Percentiles rank a stretch among this genome's conserved stretches.
Conservation (phyloP, 2,329 filamentous ascomycete genomes). For the Graphilbum ipis-grandicollis region DNA sequence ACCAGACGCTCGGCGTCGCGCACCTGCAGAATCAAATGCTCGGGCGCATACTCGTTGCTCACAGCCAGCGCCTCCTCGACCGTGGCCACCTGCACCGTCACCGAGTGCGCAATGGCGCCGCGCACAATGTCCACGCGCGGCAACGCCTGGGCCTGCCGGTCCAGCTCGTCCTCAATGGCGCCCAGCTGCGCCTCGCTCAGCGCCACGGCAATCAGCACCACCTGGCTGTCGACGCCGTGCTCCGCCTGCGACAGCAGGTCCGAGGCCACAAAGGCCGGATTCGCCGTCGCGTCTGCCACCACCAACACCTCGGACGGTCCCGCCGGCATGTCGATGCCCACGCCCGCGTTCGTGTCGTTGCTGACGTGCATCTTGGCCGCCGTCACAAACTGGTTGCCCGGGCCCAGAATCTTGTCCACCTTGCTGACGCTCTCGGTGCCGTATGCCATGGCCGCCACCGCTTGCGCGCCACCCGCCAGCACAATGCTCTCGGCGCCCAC, state of each 20-base stretch:
- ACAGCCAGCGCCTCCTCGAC: conserved; percentile 59
- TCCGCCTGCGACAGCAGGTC: conserved; percentile 89
- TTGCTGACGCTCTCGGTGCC: conserved; percentile 88
- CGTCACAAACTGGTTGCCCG: conserved; percentile 96
- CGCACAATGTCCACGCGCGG: conserved; percentile 87
- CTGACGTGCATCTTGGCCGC: conserved; percentile 96
- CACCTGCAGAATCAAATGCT: conserved; percentile 88
- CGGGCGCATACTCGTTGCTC: conserved; percentile 89
- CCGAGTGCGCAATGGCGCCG: conserved; percentile 77
- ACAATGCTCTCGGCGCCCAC: conserved; percentile 93
- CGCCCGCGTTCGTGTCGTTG: conserved; percentile 90
- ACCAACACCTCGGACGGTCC: conserved; percentile 96
- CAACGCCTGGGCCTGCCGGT: conserved; percentile 70
- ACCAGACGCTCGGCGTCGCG: conserved; percentile 58
- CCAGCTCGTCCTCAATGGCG: conserved; percentile 82
- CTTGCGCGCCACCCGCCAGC: conserved; percentile 86
- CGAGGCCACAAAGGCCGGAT: conserved; percentile 88
- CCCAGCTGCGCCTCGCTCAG: conserved; percentile 54
- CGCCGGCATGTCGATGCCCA: conserved; percentile 96
- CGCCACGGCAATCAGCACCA: conserved; percentile 75
- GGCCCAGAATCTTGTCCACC: conserved; percentile 96
- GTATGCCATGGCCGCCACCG: conserved; percentile 91
- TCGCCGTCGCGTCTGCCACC: conserved; percentile 71
- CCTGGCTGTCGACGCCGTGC: conserved; percentile 91
- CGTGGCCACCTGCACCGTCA: conserved; percentile 55